These are phyloP conservation scores for Fomitiporia mediterranea DNA, from an alignment of 1,284 basidiomycete genomes.

Conservation along the genomic window DNA sequence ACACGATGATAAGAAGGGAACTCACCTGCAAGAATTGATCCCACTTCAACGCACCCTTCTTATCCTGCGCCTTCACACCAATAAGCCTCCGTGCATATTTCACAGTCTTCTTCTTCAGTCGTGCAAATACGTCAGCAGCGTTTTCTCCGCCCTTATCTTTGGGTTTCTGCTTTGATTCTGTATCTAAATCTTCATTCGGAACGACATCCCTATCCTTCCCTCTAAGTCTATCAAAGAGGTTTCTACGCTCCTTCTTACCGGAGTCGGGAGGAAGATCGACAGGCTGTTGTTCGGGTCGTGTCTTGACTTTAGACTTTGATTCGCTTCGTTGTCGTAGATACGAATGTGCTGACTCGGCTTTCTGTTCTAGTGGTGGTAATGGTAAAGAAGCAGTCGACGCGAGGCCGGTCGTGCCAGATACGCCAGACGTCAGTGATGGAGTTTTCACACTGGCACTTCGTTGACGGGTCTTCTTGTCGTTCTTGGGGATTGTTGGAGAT, in stretches of 20 bases:
- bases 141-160: conserved; percentile 30
- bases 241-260: conserved; percentile 35
- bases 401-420: conserved; percentile 29
- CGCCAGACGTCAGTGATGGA: conserved; percentile 24
- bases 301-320: conserved; percentile 63
- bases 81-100: conserved; percentile 61
- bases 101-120: conserved; percentile 53
- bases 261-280: conserved; percentile 31
- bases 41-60: conserved; percentile 67
- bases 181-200: no score
- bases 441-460: neutral
- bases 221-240: conserved; percentile 48
- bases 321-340: conserved; percentile 50
- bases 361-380: conserved; percentile 39
- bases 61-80: conserved; percentile 50
- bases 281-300: conserved; percentile 48
- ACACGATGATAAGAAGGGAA: no score
- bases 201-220: conserved; percentile 34
- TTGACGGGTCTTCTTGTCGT: neutral
- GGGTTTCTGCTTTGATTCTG: conserved; percentile 35
- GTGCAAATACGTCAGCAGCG: conserved; percentile 51
- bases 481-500: conserved; percentile 23
- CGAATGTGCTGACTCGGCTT: conserved; percentile 63
- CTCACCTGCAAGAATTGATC: conserved; percentile 56
- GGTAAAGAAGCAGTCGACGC: conserved; percentile 44